Evolutionary conservation across 2,329 filamentous ascomycete genomes (phyloP).

Genomic region (Ceratocystis huliohia): DNA sequence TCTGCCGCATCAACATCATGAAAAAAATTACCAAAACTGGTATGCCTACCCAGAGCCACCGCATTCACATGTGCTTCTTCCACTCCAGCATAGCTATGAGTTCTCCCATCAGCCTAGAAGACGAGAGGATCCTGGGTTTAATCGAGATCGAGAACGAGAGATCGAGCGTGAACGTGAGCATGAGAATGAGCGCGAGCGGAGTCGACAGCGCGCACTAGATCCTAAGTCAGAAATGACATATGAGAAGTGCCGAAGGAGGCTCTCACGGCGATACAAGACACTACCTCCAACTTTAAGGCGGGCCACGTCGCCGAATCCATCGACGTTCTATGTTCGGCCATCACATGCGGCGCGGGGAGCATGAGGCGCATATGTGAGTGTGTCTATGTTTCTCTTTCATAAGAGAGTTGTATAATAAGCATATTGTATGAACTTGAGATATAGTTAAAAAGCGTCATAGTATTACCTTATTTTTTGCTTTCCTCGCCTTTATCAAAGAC

Average conservation of each 20-base stretch:
- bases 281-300: neutral
- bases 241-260: neutral
- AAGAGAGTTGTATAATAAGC: no score
- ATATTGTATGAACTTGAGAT: no score
- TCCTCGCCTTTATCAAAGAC: no score
- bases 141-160: no score
- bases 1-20: neutral
- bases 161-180: neutral
- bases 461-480: accelerated
- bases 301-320: neutral
- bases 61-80: neutral
- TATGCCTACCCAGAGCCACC: no score
- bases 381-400: accelerated
- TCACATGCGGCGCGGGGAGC: neutral
- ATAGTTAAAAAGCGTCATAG: no score
- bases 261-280: neutral
- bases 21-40: no score
- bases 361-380: no score
- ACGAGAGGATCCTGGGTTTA: neutral
- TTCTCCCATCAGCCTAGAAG: neutral
- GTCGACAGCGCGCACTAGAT: neutral
- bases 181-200: neutral
- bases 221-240: neutral
- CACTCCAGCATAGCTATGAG: neutral
- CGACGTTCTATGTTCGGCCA: neutral